A percentile compares a stretch with the other conserved stretches of the same genome.
Conservation (phyloP, 2,329 filamentous ascomycete genomes). For the Fonsecaea pugnacius region DNA sequence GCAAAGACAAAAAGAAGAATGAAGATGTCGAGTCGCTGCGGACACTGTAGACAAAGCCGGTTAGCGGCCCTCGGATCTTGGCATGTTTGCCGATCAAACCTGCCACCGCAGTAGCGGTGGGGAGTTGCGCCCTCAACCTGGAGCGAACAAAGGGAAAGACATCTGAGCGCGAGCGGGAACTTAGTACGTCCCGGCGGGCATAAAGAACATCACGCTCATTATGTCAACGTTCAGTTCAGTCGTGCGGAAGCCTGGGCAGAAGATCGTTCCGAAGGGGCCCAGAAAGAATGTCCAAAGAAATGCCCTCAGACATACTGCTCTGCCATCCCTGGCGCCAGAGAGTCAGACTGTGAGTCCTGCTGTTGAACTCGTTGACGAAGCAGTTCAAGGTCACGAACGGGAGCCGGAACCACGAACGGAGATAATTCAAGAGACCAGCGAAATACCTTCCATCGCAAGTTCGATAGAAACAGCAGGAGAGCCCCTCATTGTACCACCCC, state of each 20-base stretch:
- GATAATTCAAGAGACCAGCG: slow-evolving; percentile 17
- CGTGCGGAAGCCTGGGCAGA: slow-evolving; percentile 68
- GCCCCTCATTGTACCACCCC: slow-evolving; percentile 7
- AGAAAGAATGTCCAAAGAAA: slow-evolving; percentile 34
- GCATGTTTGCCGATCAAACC: background rate
- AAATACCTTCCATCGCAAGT: slow-evolving; percentile 20
- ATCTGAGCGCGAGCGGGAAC: background rate
- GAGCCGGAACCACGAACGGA: slow-evolving; percentile 10
- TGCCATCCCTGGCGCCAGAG: slow-evolving; percentile 43
- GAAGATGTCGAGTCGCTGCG: slow-evolving; percentile 3
- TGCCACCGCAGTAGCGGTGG: background rate
- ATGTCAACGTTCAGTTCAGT: slow-evolving; percentile 60
- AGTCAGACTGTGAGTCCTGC: slow-evolving; percentile 25
- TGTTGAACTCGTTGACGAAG: slow-evolving; percentile 19
- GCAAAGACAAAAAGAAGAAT: slow-evolving; percentile 20
- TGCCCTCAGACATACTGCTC: slow-evolving; percentile 55
- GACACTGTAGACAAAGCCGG: background rate
- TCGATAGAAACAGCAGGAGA: slow-evolving; percentile 21
- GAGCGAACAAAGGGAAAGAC: background rate
- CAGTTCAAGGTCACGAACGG: slow-evolving; percentile 12
- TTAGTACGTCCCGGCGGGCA: background rate
- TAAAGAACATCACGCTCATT: background rate
- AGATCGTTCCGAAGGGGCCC: slow-evolving; percentile 73
- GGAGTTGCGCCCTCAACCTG: slow-evolving; percentile 40
- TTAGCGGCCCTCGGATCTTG: background rate